phyloP scores from a whole-genome alignment of 192 early-diverging fungal species.

The Bifiguratus adelaidae region DNA sequence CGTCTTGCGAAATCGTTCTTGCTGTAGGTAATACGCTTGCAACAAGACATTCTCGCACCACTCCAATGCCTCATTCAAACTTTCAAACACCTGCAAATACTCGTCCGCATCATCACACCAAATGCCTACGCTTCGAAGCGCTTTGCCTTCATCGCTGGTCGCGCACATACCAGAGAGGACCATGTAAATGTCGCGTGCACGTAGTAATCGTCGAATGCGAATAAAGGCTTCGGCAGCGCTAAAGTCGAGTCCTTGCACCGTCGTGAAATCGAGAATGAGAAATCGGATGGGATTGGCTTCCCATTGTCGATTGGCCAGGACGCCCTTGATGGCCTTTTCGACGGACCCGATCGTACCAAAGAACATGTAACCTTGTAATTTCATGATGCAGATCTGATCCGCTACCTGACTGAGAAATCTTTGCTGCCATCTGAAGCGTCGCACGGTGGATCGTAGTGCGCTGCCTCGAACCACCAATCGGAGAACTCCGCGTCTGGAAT shows the following conservation, averaged over 20 bases:
- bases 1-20: slow-evolving; percentile 25
- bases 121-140: slow-evolving; percentile 52
- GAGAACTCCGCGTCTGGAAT: slow-evolving; percentile 48
- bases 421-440: slow-evolving; percentile 81
- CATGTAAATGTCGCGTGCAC: slow-evolving; percentile 60
- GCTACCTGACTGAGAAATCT: slow-evolving; percentile 76
- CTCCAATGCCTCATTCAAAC: slow-evolving; percentile 80
- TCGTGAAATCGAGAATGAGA: slow-evolving; percentile 78
- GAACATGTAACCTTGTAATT: slow-evolving; percentile 93
- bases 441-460: slow-evolving; percentile 74
- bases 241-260: slow-evolving; percentile 85
- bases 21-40: slow-evolving; percentile 58
- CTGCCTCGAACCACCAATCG: slow-evolving; percentile 56
- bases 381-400: slow-evolving; percentile 77
- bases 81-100: slow-evolving; percentile 65
- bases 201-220: slow-evolving; percentile 67
- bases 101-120: slow-evolving; percentile 41
- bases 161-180: slow-evolving; percentile 68
- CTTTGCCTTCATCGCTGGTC: slow-evolving; percentile 53
- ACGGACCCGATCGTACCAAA: slow-evolving; percentile 90
- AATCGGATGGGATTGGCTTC: slow-evolving; percentile 67
- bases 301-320: slow-evolving; percentile 55
- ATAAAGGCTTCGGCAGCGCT: slow-evolving; percentile 86
- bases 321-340: slow-evolving; percentile 52
- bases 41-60: slow-evolving; percentile 90